Evolutionary conservation across 2,329 filamentous ascomycete genomes (phyloP).

Genomic region (Cladosporium velox): DNA sequence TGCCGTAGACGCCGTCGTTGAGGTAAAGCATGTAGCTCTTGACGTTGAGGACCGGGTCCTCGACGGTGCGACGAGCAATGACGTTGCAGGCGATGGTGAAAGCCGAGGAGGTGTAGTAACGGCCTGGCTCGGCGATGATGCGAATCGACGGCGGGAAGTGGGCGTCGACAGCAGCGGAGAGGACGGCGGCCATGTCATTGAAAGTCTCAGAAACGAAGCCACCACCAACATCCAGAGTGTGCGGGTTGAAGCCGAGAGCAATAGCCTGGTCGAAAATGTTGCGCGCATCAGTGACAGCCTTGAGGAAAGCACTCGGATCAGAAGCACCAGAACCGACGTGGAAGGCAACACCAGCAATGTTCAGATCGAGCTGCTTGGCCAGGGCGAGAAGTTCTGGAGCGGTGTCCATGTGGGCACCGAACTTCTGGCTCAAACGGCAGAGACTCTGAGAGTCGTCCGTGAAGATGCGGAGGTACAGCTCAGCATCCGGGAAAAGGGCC

Average conservation of each 20-base stretch:
- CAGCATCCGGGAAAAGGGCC: constrained; percentile 82
- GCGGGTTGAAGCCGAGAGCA: constrained; percentile 74
- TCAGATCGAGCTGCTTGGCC: constrained; percentile 79
- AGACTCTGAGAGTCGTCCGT: constrained; percentile 95
- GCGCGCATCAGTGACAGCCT: constrained; percentile 87
- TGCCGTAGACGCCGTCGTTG: constrained; percentile 97
- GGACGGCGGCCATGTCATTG: constrained; percentile 80
- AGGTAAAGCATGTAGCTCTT: constrained; percentile 95
- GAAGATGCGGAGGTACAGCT: constrained; percentile 90
- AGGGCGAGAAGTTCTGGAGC: constrained; percentile 75
- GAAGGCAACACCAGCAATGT: constrained; percentile 94
- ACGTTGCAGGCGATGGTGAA: constrained; percentile 96
- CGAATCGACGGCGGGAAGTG: constrained; percentile 83
- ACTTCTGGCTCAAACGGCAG: constrained; percentile 96
- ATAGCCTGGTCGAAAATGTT: constrained; percentile 83
- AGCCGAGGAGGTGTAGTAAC: constrained; percentile 90
- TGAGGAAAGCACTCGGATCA: constrained; percentile 86
- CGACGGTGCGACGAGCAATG: constrained; percentile 88
- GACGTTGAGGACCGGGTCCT: constrained; percentile 60
- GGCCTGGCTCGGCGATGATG: constrained; percentile 93
- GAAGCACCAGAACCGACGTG: constrained; percentile 96
- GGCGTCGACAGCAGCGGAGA: constrained; percentile 77
- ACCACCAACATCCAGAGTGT: constrained; percentile 89
- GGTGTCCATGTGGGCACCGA: constrained; percentile 84
- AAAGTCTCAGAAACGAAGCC: constrained; percentile 92